These are phyloP conservation scores for Saitoella complicata DNA, from an alignment of 805 yeast genomes.

Conservation along the genomic window DNA sequence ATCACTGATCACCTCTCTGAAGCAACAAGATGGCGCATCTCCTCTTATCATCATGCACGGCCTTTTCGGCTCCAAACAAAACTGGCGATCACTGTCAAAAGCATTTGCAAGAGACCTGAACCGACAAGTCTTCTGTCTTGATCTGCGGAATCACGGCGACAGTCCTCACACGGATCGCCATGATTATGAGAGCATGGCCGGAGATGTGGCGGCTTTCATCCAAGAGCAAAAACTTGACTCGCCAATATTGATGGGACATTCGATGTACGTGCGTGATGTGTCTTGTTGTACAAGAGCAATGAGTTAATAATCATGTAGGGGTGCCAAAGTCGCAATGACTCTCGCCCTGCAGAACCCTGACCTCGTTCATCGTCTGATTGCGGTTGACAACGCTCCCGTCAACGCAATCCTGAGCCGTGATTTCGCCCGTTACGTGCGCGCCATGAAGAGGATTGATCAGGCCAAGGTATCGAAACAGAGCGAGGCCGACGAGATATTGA, in stretches of 20 bases:
- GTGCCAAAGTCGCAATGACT: constrained; percentile 90
- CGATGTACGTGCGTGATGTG: constrained; percentile 19
- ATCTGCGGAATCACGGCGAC: constrained; percentile 82
- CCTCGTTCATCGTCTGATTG: constrained; percentile 41
- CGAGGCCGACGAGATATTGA: background rate
- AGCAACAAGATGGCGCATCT: background rate
- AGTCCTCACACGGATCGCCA: constrained; percentile 63
- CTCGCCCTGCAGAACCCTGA: constrained; percentile 52
- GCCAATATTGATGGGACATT: constrained; percentile 26
- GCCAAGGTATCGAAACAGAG: background rate
- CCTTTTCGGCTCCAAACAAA: constrained; percentile 1
- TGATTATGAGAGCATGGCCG: constrained; percentile 67
- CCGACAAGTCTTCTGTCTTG: constrained; percentile 20
- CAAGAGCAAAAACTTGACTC: constrained; percentile 24
- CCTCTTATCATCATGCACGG: constrained; percentile 1
- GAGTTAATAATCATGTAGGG: constrained; percentile 33
- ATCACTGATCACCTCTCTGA: too few relatives aligned
- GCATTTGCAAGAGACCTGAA: background rate
- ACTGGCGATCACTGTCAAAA: background rate
- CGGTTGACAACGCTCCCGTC: constrained; percentile 86
- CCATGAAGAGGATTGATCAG: constrained; percentile 39
- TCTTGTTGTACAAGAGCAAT: background rate
- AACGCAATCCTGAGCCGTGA: constrained; percentile 38
- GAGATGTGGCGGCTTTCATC: constrained; percentile 69
- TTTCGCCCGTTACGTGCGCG: constrained; percentile 53